Evolutionary conservation across 768 basidiomycete species (phyloP), one percentile per base, ranked within the genome.

Genomic region (Tylopilus sp.): DNA sequence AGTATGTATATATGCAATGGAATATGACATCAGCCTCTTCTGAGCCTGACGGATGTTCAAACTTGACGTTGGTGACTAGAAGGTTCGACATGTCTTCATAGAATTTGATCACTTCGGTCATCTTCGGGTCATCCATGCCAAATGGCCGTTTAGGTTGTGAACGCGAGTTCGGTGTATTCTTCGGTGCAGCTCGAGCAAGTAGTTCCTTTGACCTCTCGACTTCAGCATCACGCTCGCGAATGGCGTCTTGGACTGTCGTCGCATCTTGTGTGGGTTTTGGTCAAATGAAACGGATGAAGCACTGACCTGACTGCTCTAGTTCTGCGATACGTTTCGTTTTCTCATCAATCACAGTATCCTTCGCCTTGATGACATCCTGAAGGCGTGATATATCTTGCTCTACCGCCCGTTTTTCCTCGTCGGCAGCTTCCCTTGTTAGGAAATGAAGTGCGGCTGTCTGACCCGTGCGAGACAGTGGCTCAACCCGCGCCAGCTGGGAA

Each of bases 71-170:
- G 4, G 81, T 75, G 22, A 95, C 78, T 34, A 90, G 75, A 22
- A 95, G 72, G 60, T 92, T 90, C 1, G 90, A 92, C 57, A 92
- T 69, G 62, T 94, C 91, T 67, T 94, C 91, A 65, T 96, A 96
- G 55, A 95, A 80, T 46, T 76, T 76, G 60, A 92, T 77, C 38
- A 86, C 78, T 62, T 78, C 74, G 4, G 74, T 71, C 58, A 82
- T 78, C 64, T 84, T 84, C 6, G 81, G 81, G 56, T 86, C 83
- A 22, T 82, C 76, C 41, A 68, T 50, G 21, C 73, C 71, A 17
- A 75, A 59, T 1, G 73, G 61, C 53, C 72, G 72, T 26, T 66
- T 64, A 19, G 64, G 38, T 14, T 75, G 72, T 46, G 71, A 56
- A 45, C 73, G 72, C 21, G 61, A 46, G 21, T 71, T 70, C 21